Base-by-base conservation (phyloP, 2,329 filamentous ascomycete species). In the Aspergillus novoparasiticus region DNA sequence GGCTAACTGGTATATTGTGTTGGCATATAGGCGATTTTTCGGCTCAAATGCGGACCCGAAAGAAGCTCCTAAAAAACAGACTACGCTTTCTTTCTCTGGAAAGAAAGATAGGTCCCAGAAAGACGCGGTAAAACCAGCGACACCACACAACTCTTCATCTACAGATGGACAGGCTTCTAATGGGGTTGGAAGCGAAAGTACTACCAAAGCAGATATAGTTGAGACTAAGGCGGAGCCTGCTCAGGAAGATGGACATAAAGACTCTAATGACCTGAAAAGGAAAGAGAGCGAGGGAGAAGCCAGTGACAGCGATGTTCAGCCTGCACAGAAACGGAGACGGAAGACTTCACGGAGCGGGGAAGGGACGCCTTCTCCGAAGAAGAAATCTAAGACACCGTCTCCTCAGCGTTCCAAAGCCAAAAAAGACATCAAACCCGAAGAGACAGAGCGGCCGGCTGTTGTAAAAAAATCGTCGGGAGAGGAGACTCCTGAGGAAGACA, bases 11-110 rank as follows among this genome's bases (percentile, higher is more conserved):
- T 30, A 28, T 54, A 10, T 34, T 48, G 6, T 62, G 61, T 39
- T 41, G 21, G 26, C n/a, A 5, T 62, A 61, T 68, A 98, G 94
- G 65, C 95, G 94, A 76, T 97, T 97, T 81, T 96, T 97, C 75
- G 87, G 87, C 23, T 85, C 87, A 48, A 83, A 85, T 30, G 87
- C 87, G 71, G 89, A 87, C 6, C 86, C 85, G 0, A 72, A 70
- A 58, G 71, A 76, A 53, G 81, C 85, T 21, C 86, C 87, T 14
- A 84, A 85, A 43, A 90, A 93, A 75, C 93, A 97, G 77, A 90
- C 91, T 1, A 95, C 89, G 69, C 81, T 96, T 45, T 85, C 90
- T 0, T 96, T 96, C 73, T 87, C 88, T 48, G 72, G 71, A 48
- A 88, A 87, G 56, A 88, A 87, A 54, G 78, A 76, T 62, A 69